Conservation (phyloP, 768 basidiomycete species). For the Thelephora ganbajun region DNA sequence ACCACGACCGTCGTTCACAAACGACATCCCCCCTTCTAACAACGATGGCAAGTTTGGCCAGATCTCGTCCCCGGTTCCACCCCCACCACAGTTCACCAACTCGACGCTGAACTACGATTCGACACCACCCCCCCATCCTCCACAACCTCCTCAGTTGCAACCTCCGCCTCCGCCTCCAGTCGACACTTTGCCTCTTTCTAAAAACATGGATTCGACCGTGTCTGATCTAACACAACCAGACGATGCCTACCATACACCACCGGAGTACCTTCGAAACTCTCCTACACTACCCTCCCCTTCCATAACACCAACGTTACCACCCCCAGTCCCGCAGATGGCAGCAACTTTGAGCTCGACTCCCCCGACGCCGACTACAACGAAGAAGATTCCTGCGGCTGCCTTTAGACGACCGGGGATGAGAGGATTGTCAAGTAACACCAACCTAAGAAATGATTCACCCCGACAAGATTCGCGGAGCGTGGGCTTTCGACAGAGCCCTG, state of each 20-base stretch:
- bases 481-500: conserved; percentile 5
- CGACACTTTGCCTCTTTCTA: no score
- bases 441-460: no score
- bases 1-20: background rate
- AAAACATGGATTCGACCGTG: background rate
- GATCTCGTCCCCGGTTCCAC: background rate
- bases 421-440: no score
- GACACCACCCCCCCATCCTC: no score
- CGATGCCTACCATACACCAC: conserved; percentile 29
- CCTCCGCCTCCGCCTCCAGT: no score
- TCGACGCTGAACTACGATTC: background rate
- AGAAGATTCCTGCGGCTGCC: conserved; percentile 66
- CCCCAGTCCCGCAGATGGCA: conserved; percentile 14
- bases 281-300: conserved; percentile 11
- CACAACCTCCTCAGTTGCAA: no score
- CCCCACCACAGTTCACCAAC: background rate
- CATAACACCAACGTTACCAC: conserved; percentile 9
- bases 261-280: conserved; percentile 27
- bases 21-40: background rate
- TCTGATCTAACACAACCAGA: conserved; percentile 1
- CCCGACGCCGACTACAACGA: conserved; percentile 18
- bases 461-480: conserved; percentile 17
- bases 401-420: conserved; percentile 32
- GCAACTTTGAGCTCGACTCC: conserved; percentile 17
- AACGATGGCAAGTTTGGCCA: no score